Evolutionary conservation across 139 green algal genomes (phyloP), one percentile per base, ranked within the genome.

Genomic region (Nannochloris sp.): DNA sequence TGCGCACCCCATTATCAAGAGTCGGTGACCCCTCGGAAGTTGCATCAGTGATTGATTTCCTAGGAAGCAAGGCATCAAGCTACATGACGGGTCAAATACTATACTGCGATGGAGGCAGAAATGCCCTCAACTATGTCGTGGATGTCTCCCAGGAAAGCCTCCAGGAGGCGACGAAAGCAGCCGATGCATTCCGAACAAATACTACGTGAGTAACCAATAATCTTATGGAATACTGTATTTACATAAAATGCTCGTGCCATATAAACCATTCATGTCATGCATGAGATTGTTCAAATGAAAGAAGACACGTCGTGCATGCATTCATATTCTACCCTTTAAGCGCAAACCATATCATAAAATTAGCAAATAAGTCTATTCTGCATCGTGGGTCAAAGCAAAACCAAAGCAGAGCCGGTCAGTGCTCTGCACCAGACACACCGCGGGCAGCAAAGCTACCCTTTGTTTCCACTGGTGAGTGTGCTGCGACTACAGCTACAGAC

Each of bases 1-100:
- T 71, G 2, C 68, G 87, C 31, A 93, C 85, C 2, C 87, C 87
- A 3, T 49, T 94, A 44, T 75, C 80, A 2, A 79, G 88, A 12
- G 74, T 89, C 8, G 88, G 84, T 0, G 71, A 92, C 43, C 84
- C 88, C 1, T 63, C 77, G 5, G 88, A 95, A 65, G 72, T 92
- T 26, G 86, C 69, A 25, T 73, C 80, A 12, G 73, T 89, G 40
- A 65, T 74, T 25, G 59, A 65, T 1, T 95, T 95, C 65, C 73
- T 95, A 36, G 82, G 83, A 3, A 83, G 69, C 1, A 64, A 85
- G 16, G 83, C 77, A 11, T 59, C 82, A 4, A 80, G 61, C 37
- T 95, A 95, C 66, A 88, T 95, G 31, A 90, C 78, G 2, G 88
- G 88, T 0, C 72, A 84, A 67, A 74, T 76, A 13, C n/a, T 94